These are phyloP conservation scores for Ustilago sp. DNA, from an alignment of 1,284 basidiomycete genomes.

Conservation along the genomic window DNA sequence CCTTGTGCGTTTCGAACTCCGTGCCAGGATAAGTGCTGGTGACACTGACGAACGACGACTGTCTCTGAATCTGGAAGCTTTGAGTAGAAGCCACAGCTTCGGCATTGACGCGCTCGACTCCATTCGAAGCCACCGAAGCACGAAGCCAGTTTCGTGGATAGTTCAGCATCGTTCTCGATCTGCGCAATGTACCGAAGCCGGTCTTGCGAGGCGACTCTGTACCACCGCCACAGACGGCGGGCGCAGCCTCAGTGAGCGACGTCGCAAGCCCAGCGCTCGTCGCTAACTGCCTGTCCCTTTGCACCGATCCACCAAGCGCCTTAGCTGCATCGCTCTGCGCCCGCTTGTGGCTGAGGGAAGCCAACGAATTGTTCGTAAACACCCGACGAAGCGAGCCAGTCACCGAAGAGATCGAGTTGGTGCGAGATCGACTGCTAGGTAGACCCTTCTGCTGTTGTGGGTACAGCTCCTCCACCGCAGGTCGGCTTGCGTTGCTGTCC, in stretches of 20 bases:
- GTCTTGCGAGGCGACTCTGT: conserved; percentile 20
- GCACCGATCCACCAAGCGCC: conserved; percentile 23
- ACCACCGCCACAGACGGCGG: not conserved
- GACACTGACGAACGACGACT: conserved; percentile 11
- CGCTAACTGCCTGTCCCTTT: conserved; percentile 31
- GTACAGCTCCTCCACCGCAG: conserved; percentile 24
- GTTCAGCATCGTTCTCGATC: conserved; percentile 53
- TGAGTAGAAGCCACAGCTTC: conserved; percentile 17
- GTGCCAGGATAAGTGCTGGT: not conserved
- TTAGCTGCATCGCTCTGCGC: conserved; percentile 33
- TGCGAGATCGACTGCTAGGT: conserved; percentile 28
- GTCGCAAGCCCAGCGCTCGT: conserved; percentile 12
- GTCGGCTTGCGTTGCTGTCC: conserved; percentile 9
- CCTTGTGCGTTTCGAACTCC: conserved; percentile 1
- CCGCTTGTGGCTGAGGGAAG: conserved; percentile 27
- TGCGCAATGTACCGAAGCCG: conserved; percentile 30
- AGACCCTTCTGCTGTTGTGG: conserved; percentile 17
- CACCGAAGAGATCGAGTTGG: conserved; percentile 40
- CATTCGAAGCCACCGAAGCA: conserved; percentile 34
- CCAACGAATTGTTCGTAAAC: conserved; percentile 34
- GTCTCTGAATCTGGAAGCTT: conserved; percentile 2
- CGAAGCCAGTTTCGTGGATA: conserved; percentile 45
- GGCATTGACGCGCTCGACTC: conserved; percentile 33
- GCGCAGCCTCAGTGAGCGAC: conserved; percentile 28
- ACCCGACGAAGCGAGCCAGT: conserved; percentile 47